Base-by-base conservation (phyloP, 1,284 basidiomycete species). In the Clitocybe nebularis region DNA sequence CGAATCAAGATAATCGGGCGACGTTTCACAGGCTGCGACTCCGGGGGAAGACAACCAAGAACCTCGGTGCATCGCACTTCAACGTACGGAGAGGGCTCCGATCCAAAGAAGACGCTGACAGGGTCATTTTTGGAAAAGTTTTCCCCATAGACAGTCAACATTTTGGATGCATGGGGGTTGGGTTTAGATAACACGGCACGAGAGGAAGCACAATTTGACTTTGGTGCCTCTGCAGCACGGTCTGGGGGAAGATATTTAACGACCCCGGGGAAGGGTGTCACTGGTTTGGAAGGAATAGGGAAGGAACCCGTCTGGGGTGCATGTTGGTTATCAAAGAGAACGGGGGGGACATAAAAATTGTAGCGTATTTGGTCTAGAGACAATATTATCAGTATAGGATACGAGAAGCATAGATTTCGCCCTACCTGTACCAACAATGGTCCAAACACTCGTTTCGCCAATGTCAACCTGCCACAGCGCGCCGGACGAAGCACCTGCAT, bases 31-130 rank as follows among this genome's bases (percentile, higher is more conserved):
- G 72, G 65, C 54, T 74, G 76, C 37, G 69, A 69, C 54, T 85
- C 81, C 5, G 81, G 82, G n/a, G 85, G 84, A 34, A 86, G 63
- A 55, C 83, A 88, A 13, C 82, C 84, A 20, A 86, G 63, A n/a
- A 93, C 91, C 66, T 94, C 91, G 43, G 82, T 84, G 67, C 91
- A 93, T 51, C 91, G 76, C 50, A 92, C 83, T 68, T 95, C 91
- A 51, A 91, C 87, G 59, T 85, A 89, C 22, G 81, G 79, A 39
- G 89, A 90, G 33, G 89, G 87, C 60, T 92, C 86, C 25, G 87
- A 81, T 33, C 91, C 93, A 58, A 92, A 96, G 72, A 89, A 96
- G 37, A 95, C 80, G 44, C 74, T 81, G 53, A 88, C 76, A 50
- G 77, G 85, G 49, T 83, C 86, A 42, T 74, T 62, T 68, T 91